Evolutionary conservation across 495 filamentous ascomycete genomes (phyloP).

Genomic region (Elaphomyces granulatus): DNA sequence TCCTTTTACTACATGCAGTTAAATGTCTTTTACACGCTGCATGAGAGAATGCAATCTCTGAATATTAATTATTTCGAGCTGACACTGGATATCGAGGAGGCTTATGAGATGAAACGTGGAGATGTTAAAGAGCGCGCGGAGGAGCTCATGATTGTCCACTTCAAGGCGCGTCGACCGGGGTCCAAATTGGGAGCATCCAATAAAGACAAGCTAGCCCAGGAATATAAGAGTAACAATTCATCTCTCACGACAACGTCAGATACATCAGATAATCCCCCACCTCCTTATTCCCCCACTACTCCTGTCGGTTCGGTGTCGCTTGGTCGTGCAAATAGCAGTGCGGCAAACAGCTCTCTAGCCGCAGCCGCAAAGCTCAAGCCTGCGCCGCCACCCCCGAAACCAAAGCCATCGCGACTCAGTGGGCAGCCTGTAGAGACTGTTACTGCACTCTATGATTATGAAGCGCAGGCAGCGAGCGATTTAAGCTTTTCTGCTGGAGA

Average conservation of each 20-base stretch:
- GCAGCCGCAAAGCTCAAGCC: conserved; percentile 67
- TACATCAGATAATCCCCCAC: conserved; percentile 49
- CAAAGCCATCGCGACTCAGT: conserved; percentile 66
- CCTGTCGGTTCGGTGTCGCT: conserved; percentile 18
- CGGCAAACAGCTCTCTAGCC: conserved; percentile 40
- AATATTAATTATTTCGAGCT: conserved; percentile 98
- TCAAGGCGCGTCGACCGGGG: conserved; percentile 49
- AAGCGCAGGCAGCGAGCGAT: conserved; percentile 89
- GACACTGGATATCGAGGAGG: conserved; percentile 74
- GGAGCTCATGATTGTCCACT: conserved; percentile 63
- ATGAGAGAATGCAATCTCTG: conserved; percentile 92
- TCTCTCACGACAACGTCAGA: conserved; percentile 30
- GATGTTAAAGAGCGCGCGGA: conserved; percentile 73
- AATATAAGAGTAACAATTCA: conserved; percentile 22
- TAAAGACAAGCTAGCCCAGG: conserved; percentile 12
- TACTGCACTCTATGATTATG: conserved; percentile 85
- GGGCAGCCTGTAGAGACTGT: conserved; percentile 59
- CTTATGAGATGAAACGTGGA: conserved; percentile 76
- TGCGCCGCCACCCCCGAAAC: conserved; percentile 81
- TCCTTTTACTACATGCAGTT: conserved; percentile 99
- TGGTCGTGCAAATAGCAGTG: conserved; percentile 35
- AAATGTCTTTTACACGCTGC: conserved; percentile 97
- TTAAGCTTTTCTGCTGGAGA: conserved; percentile 85
- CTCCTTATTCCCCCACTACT: conserved; percentile 43
- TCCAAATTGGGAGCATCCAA: conserved; percentile 36